Base-by-base conservation (phyloP, 2,329 filamentous ascomycete species). In the Pseudogymnoascus sp. region DNA sequence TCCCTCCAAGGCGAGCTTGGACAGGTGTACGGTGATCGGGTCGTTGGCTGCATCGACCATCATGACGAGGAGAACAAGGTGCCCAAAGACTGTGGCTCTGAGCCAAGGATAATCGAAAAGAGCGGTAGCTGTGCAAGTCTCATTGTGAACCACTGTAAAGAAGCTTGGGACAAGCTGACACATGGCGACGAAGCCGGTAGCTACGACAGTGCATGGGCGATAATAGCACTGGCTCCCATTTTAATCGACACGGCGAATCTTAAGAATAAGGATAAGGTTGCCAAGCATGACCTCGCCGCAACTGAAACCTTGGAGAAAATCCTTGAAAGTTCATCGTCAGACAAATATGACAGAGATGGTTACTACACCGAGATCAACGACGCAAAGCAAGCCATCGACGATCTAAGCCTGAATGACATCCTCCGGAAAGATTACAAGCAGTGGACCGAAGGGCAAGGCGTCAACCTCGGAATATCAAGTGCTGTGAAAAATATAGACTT, bases 341-440 rank as follows among this genome's bases (percentile, higher is more conserved):
- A 66, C 9, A 77, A 77, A 59, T 90, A 85, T 69, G 77, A 84
- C 63, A 78, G 83, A 6, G 73, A 76, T 0, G 71, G 65, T 3
- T 90, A 87, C 73, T 90, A 83, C 71, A 73, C 80, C 4, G 77
- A 83, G 63, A 80, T 93, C 26, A 78, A 80, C 0, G 74, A 74
- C 4, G 86, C 89, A 4, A 93, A 93, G 74, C 82, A 85, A 66
- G 83, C 91, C 68, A 80, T 95, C 61, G 83, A 81, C 2, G 68
- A 72, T 0, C 76, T 95, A 53, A 78, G 76, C 38, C 74, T 91
- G 68, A 77, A 81, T 21, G 90, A 93, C 68, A 82, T 93, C 40
- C 75, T 93, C 62, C 81, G 88, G 67, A 93, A 93, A 74, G 90
- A 96, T 76, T 96, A 93, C 76, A 96, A 96, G 77, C 82, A 89